Evolutionary conservation across 176 grass and related monocot species (phyloP).

Genomic region (Puccinellia tenuiflora): DNA sequence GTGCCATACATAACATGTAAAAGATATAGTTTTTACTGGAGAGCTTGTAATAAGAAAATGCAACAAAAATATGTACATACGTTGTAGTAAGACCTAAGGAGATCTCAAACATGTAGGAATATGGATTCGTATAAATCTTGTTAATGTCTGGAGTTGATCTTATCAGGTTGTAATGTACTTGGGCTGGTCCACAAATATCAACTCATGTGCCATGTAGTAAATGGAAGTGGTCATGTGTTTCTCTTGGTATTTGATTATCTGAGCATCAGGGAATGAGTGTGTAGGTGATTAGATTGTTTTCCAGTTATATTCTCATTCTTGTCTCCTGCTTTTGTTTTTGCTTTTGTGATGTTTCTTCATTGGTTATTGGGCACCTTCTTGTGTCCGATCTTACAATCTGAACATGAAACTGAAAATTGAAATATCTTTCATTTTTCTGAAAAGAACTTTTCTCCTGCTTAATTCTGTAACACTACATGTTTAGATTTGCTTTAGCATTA

Average conservation of each 20-base stretch:
- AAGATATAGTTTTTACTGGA: neutral
- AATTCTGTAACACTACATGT: neutral
- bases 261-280: neutral
- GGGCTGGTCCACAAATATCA: neutral
- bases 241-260: neutral
- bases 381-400: neutral
- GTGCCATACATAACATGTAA: neutral
- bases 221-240: neutral
- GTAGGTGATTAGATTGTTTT: neutral
- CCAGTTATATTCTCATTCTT: neutral
- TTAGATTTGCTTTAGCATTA: neutral
- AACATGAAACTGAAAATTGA: neutral
- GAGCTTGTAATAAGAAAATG: neutral
- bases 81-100: neutral
- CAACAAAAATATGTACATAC: neutral
- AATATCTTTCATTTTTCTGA: neutral
- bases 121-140: neutral
- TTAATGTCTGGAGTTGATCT: neutral
- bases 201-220: neutral
- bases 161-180: neutral
- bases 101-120: neutral
- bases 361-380: neutral
- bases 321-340: neutral
- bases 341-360: neutral
- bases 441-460: neutral